Base-by-base conservation (phyloP, 768 basidiomycete genomes). In the Boletus barrowsii region DNA sequence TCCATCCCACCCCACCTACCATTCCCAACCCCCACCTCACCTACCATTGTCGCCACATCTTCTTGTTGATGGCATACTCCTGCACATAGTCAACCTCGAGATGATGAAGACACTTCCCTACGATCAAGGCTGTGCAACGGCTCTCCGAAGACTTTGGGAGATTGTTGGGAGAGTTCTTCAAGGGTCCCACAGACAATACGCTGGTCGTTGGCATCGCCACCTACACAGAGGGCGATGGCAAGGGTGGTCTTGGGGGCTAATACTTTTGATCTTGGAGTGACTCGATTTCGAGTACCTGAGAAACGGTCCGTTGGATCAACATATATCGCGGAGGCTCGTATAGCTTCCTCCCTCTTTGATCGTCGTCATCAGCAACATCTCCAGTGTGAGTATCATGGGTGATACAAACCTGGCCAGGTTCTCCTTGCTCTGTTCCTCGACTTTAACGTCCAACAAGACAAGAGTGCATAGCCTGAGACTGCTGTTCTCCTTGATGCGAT, bases 321-420 rank as follows among this genome's bases (percentile, higher is more conserved):
- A 99, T 99, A 80, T 93, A 99, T 54, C 95, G 79, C 32, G 97
- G 94, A 0, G 95, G 92, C 64, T 98, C 96, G 72, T 94, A 99
- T 42, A 98, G 92, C 68, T 96, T 94, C 48, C 90, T 80, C 2
- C 96, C 97, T 66, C 96, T 98, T 50, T 26, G 51, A 36, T 42
- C 52, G 24, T 17, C 35, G 36, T 41, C 15, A 39, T 24, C 30
- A 39, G 54, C 42, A 48, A 20, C 46, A 58, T 20, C 43, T 29
- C 18, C n/a, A 7, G 26, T 10, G n/a, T 13, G 17, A 51, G 26
- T 9, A 20, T 22, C n/a, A 32, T 11, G 41, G 8, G 42, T 46
- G 22, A 24, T 32, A 42, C 64, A 76, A 53, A 93, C 96, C 93
- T 82, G 2, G 93, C 93, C 53, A 98, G 74, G 72, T 98, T 98